Conservation (phyloP, 2,329 filamentous ascomycete genomes). For the Triangularia verruculosa region DNA sequence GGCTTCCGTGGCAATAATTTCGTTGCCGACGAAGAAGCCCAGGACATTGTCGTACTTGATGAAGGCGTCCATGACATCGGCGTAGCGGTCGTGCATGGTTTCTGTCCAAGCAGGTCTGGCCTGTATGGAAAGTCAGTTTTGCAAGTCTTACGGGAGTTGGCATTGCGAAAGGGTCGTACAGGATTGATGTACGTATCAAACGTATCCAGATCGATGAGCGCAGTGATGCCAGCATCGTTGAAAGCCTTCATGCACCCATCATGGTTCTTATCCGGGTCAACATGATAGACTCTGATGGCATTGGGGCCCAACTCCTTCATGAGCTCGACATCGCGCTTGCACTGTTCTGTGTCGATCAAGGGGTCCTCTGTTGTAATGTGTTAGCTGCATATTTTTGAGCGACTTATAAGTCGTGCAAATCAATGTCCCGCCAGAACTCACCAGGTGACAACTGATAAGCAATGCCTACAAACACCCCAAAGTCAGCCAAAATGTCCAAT, state of each 20-base stretch:
- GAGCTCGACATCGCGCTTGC: conserved; percentile 67
- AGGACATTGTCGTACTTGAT: conserved; percentile 74
- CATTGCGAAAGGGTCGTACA: conserved; percentile 38
- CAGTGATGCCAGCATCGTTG: conserved; percentile 75
- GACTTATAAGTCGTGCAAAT: not conserved
- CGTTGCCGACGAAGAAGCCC: conserved; percentile 85
- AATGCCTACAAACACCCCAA: conserved; percentile 52
- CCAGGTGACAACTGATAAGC: conserved; percentile 61
- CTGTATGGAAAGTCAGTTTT: conserved; percentile 36
- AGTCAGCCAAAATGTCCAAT: not conserved
- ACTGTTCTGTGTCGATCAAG: conserved; percentile 72
- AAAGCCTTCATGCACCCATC: conserved; percentile 78
- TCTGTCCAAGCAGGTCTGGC: conserved; percentile 66
- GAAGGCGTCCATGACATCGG: conserved; percentile 73
- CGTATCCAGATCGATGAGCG: conserved; percentile 79
- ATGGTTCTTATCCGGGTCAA: conserved; percentile 70
- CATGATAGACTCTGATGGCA: conserved; percentile 80
- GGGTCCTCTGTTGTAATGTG: conserved; percentile 57
- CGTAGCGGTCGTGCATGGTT: conserved; percentile 66
- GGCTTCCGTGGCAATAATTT: conserved; percentile 66
- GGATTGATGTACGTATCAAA: conserved; percentile 67
- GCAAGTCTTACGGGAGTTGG: not conserved
- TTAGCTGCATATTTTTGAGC: conserved; percentile 2
- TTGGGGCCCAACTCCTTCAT: conserved; percentile 83
- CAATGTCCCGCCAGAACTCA: conserved; percentile 28